Evolutionary conservation across 1,284 basidiomycete species (phyloP), one percentile per base, ranked within the genome.

Genomic region (Phellopilus nigrolimitatus): DNA sequence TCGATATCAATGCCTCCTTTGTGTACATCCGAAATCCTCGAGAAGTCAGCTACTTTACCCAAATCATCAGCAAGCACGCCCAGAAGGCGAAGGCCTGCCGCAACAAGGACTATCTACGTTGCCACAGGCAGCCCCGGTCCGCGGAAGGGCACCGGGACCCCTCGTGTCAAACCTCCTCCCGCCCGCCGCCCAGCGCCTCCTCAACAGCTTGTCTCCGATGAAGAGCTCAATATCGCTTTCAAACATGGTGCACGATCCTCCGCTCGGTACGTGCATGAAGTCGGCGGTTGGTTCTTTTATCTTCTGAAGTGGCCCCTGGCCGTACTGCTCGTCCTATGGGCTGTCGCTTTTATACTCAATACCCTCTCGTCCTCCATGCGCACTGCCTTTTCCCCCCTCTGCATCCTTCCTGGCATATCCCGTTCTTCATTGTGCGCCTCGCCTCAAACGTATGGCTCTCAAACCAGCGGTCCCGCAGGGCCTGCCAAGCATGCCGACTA

Each of bases 341-440:
- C 81, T 50, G 64, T 84, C 21, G 67, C 73, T 1, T 54, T 73
- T 49, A 57, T 79, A 53, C 40, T 76, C 8, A 63, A 61, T 6
- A 58, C 62, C 27, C 61, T 81, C 42, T 68, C 70, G 6, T 40
- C 60, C 9, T 71, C 70, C 0, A 52, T 88, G 49, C 69, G 68
- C 22, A 61, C 63, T 8, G 72, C 73, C 0, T 67, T 85, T 44
- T 61, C 70, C 1, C 83, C 85, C 0, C 49, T 86, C 0, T 88
- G 84, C 64, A 65, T 71, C 46, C 37, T 87, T 10, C 85, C 85
- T 1, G 71, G 76, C 9, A 64, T 87, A 27, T 79, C 78, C 4
- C 68, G 66, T 45, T 69, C 69, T 7, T 36, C 61, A 3, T 56
- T 84, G 42, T 85, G 82, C 59, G 24, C 34, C 27, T 19, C 24